Base-by-base conservation (phyloP, 176 grass and related monocot species). In the Neostapfia colusana region DNA sequence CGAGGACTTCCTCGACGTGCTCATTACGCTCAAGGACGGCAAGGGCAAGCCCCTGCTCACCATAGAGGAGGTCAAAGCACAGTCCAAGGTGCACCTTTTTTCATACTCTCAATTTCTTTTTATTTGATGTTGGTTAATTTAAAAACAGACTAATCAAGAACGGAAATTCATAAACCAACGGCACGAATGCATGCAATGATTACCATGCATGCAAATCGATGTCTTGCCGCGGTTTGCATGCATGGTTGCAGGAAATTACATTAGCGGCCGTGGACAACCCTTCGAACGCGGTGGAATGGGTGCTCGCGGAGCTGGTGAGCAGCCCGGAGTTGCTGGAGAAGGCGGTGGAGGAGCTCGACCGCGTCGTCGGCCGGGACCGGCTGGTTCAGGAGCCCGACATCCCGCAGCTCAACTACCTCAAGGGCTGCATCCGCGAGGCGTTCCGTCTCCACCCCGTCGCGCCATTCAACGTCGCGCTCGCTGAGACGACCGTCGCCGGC, bases 331-430 rank as follows among this genome's bases (percentile, higher is more conserved):
- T 10, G 51, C 1, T 73, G 2, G 1, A 5, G 51, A 73, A 58
- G 36, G 71, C 51, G 7, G 36, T 58, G 51, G 36, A 15, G 35
- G 71, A 73, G 71, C 1, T 73, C 13, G 51, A 73, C 51, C 12
- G 7, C 13, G 71, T 73, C 12, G 71, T 73, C 3, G 71, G 51
- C 50, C 51, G 51, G 3, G 51, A 38, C 21, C 51, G 71, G 51
- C 71, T 41, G 7, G 36, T 58, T 35, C 51, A 41, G 35, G 71
- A 73, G 71, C 16, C 50, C n/a, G 71, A 73, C 51, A 58, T 58
- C 51, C 71, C 71, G 1, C n/a, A 35, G 71, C 71, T 73, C 7
- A 73, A 58, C 71, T 73, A 73, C 71, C 35, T 73, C 71, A 73
- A 73, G 51, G 71, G 36, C 11, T 73, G 71, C 35, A 73, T 73